A percentile compares a stretch with the other conserved stretches of the same genome.
phyloP scores from a whole-genome alignment of 257 asterid species.

The Henckelia pumila region DNA sequence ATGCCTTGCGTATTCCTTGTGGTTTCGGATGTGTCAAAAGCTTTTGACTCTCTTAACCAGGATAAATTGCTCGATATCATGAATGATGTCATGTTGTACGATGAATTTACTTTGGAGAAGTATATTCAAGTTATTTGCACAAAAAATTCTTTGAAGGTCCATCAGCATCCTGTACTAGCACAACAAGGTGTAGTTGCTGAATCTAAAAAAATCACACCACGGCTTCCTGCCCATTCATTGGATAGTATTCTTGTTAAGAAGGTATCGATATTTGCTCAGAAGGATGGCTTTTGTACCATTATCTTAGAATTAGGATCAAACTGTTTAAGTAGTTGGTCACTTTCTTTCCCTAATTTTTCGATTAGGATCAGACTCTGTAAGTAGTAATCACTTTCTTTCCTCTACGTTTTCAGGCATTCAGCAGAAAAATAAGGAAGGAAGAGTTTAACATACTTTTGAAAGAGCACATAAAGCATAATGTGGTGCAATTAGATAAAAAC shows the following conservation, averaged over 20 bases:
- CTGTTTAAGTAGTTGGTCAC: neutral
- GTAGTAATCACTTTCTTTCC: slow-evolving; percentile 18
- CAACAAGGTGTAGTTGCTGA: slow-evolving; percentile 31
- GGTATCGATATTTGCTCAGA: slow-evolving; percentile 39
- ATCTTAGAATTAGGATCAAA: neutral
- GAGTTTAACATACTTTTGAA: slow-evolving; percentile 41
- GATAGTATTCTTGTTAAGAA: slow-evolving; percentile 58
- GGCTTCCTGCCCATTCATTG: slow-evolving; percentile 32
- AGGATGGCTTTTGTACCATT: neutral
- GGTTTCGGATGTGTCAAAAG: slow-evolving; percentile 83
- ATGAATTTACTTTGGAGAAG: slow-evolving; percentile 53
- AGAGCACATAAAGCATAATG: slow-evolving; percentile 69
- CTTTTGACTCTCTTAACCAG: slow-evolving; percentile 80
- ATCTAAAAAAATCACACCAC: slow-evolving; percentile 29
- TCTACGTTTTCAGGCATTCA: slow-evolving; percentile 43
- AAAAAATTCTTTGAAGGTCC: slow-evolving; percentile 46
- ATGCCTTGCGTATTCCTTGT: slow-evolving; percentile 56
- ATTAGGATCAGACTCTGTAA: neutral
- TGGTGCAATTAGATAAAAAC: slow-evolving; percentile 47
- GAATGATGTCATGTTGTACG: slow-evolving; percentile 50
- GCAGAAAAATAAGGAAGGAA: slow-evolving; percentile 45
- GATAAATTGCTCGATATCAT: slow-evolving; percentile 66
- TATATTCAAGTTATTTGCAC: slow-evolving; percentile 53
- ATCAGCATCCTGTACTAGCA: slow-evolving; percentile 36
- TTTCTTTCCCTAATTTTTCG: neutral